These are phyloP conservation scores for Magnolia changhungtana DNA, from an alignment of 164 flowering plant genomes.

Conservation along the genomic window DNA sequence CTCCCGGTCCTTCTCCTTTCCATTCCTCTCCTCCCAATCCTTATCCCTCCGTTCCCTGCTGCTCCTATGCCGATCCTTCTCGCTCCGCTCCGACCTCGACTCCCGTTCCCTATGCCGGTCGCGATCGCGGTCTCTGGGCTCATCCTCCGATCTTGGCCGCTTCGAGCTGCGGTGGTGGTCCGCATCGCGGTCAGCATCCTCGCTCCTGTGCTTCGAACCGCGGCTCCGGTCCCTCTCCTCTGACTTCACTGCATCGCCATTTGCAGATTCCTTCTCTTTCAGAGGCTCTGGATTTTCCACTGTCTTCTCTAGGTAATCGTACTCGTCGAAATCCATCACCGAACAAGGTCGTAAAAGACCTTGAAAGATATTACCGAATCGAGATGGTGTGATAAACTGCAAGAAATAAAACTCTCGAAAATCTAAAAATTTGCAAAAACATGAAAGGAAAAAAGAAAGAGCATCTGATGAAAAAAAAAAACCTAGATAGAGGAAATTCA, in stretches of 20 bases:
- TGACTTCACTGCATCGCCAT: slow-evolving; percentile 22
- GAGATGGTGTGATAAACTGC: background rate
- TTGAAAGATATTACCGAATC: background rate
- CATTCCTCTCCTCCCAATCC: slow-evolving; percentile 34
- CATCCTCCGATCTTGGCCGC: slow-evolving; percentile 42
- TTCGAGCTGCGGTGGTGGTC: slow-evolving; percentile 31
- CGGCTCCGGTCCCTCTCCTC: slow-evolving; percentile 29
- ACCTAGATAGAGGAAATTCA: background rate
- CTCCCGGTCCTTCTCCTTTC: slow-evolving; percentile 40
- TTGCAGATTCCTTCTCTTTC: slow-evolving; percentile 33
- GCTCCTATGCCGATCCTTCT: slow-evolving; percentile 47
- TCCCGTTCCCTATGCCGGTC: slow-evolving; percentile 42
- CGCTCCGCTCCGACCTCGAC: slow-evolving; percentile 36
- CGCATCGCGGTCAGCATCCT: slow-evolving; percentile 20
- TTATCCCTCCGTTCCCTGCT: slow-evolving; percentile 40
- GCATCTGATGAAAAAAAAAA: background rate
- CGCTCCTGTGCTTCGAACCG: slow-evolving; percentile 49
- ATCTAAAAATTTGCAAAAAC: background rate
- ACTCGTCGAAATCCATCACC: slow-evolving; percentile 93
- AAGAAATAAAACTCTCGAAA: background rate
- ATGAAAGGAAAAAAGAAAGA: background rate
- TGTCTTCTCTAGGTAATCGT: slow-evolving; percentile 85
- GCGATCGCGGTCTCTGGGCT: slow-evolving; percentile 19
- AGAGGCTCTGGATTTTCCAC: slow-evolving; percentile 58
- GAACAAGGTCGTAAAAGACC: background rate